phyloP scores from a whole-genome alignment of 306 rosid genomes.

The Dalbergia cultrata region DNA sequence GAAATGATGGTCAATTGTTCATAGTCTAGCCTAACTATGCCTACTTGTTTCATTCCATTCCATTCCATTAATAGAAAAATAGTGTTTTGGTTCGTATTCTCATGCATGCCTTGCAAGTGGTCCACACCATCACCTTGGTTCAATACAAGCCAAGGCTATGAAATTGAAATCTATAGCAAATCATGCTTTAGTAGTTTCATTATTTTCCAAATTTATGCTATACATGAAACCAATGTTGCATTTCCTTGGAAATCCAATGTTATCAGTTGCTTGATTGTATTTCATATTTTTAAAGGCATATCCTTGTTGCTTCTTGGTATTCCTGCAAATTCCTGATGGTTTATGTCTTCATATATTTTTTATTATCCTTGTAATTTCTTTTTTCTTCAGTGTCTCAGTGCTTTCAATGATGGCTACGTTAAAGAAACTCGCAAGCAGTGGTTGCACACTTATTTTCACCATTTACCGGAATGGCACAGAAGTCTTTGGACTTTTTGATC shows the following conservation, averaged over 20 bases:
- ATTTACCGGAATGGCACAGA: constrained; percentile 98
- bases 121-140: too few relatives aligned
- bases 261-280: constrained; percentile 3
- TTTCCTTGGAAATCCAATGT: background rate
- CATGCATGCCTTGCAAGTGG: too few relatives aligned
- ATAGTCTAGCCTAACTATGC: too few relatives aligned
- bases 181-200: background rate
- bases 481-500: constrained; percentile 98
- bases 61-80: background rate
- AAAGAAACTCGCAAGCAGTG: constrained; percentile 96
- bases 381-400: constrained; percentile 83
- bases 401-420: constrained; percentile 99
- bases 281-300: background rate
- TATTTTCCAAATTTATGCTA: background rate
- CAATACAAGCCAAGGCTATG: background rate
- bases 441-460: constrained; percentile 87
- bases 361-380: constrained; percentile 36
- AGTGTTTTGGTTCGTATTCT: too few relatives aligned
- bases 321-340: background rate
- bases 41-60: background rate
- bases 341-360: too few relatives aligned
- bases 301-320: background rate
- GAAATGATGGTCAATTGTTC: too few relatives aligned
- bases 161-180: background rate
- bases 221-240: background rate